These are phyloP conservation scores for Aureobasidium sp. DNA, from an alignment of 2,329 filamentous ascomycete genomes.

Conservation along the genomic window DNA sequence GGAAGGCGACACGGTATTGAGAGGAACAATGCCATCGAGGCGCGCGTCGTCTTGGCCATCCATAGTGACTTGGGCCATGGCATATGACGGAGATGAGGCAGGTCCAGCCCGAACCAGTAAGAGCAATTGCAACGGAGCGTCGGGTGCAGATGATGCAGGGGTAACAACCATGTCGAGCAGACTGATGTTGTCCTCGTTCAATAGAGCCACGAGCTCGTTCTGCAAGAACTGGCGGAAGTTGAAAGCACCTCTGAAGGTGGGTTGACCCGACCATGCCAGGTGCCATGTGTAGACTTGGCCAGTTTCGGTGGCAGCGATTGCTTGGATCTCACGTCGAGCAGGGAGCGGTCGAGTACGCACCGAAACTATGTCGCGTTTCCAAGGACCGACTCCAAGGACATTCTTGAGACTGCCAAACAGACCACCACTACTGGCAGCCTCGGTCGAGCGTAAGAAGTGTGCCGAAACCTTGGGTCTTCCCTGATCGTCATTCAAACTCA, in stretches of 20 bases:
- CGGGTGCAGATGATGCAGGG: constrained; percentile 23
- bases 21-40: constrained; percentile 60
- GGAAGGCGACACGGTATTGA: constrained; percentile 36
- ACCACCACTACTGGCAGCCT: constrained; percentile 51
- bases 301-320: constrained; percentile 70
- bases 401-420: constrained; percentile 77
- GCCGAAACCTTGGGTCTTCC: constrained; percentile 75
- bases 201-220: constrained; percentile 43
- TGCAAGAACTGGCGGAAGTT: constrained; percentile 62
- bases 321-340: constrained; percentile 74
- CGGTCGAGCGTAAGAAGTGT: constrained; percentile 63
- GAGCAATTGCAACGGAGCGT: constrained; percentile 25
- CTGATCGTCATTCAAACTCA: constrained; percentile 78
- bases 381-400: constrained; percentile 61
- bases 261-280: constrained; percentile 78
- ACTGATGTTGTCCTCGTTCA: constrained; percentile 55
- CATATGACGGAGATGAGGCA: constrained; percentile 52
- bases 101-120: constrained; percentile 25
- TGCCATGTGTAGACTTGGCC: constrained; percentile 81
- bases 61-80: constrained; percentile 65
- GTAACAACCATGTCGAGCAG: constrained; percentile 74
- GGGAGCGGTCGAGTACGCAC: constrained; percentile 66
- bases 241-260: constrained; percentile 64
- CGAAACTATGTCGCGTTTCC: constrained; percentile 72
- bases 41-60: constrained; percentile 42